Evolutionary conservation across 768 basidiomycete genomes (phyloP).

Genomic region (Russula foetens): DNA sequence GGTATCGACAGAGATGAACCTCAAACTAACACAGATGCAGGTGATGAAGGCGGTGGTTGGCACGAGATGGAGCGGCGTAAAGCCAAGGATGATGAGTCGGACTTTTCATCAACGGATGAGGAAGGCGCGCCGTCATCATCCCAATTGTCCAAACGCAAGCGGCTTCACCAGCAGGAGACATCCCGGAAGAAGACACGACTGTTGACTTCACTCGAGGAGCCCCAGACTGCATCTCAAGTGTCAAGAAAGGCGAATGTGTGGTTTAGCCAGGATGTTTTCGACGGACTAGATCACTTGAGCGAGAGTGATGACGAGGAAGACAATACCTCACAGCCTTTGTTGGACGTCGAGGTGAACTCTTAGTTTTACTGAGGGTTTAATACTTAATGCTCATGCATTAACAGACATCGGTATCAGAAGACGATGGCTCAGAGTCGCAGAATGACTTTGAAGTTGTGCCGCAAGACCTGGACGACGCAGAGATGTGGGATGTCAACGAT

Average conservation of each 20-base stretch:
- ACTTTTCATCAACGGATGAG: conserved; percentile 44
- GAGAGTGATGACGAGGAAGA: conserved; percentile 22
- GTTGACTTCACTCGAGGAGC: conserved; percentile 38
- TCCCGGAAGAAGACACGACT: conserved; percentile 46
- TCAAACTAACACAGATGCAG: conserved; percentile 32
- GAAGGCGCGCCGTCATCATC: conserved; percentile 26
- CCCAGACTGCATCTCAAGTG: conserved; percentile 27
- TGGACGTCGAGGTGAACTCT: conserved; percentile 12
- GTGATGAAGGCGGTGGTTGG: conserved; percentile 53
- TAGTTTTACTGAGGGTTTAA: not conserved
- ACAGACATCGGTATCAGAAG: not conserved
- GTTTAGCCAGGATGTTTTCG: conserved; percentile 93
- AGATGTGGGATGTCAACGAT: conserved; percentile 76
- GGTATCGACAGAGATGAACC: conserved; percentile 47
- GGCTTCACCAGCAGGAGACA: conserved; percentile 24
- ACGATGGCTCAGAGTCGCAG: conserved; percentile 31
- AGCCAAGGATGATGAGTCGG: conserved; percentile 33
- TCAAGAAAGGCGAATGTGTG: conserved; percentile 73
- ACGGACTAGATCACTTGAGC: conserved; percentile 43
- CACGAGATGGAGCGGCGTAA: conserved; percentile 55
- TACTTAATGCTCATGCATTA: not conserved
- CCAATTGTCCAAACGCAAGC: conserved; percentile 35
- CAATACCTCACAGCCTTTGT: conserved; percentile 19
- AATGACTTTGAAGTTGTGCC: conserved; percentile 73
- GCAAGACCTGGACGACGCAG: conserved; percentile 43